phyloP scores from a whole-genome alignment of 2,329 filamentous ascomycete genomes.

The Sporothrix protearum region DNA sequence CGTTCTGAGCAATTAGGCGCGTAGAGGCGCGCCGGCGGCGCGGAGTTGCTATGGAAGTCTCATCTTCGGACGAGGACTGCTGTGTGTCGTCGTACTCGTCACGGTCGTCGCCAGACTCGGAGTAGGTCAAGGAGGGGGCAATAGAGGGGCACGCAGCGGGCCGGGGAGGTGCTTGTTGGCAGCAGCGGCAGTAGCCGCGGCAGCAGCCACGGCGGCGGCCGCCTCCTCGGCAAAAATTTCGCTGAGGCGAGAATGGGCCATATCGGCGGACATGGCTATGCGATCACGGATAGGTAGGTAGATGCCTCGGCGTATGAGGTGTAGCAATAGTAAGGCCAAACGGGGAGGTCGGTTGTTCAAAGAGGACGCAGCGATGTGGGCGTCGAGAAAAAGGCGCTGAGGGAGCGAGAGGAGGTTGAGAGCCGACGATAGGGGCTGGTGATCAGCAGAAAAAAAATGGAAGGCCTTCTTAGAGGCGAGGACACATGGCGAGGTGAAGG shows the following conservation, averaged over 20 bases:
- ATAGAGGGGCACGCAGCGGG: slow-evolving; percentile 48
- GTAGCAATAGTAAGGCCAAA: background rate
- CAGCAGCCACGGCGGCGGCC: slow-evolving; percentile 24
- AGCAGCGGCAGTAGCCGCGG: slow-evolving; percentile 38
- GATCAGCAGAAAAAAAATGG: slow-evolving; percentile 7
- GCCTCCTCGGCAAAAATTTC: slow-evolving; percentile 28
- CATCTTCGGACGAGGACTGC: slow-evolving; percentile 37
- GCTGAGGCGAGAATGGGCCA: slow-evolving; percentile 26
- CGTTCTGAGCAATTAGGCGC: slow-evolving; percentile 61
- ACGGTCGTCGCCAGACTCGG: slow-evolving; percentile 57
- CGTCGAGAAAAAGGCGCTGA: background rate
- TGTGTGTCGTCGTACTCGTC: slow-evolving; percentile 49
- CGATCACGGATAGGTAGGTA: background rate
- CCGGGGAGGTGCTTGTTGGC: slow-evolving; percentile 41
- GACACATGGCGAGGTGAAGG: slow-evolving; percentile 13
- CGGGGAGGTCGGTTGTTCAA: background rate
- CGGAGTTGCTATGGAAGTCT: slow-evolving; percentile 23
- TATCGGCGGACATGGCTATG: slow-evolving; percentile 24
- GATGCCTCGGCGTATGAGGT: background rate
- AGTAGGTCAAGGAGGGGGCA: slow-evolving; percentile 61
- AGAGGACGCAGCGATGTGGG: background rate
- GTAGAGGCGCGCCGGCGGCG: slow-evolving; percentile 65
- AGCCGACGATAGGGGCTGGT: background rate
- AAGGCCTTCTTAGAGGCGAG: slow-evolving; percentile 2
- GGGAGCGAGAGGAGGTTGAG: background rate